Base-by-base conservation (phyloP, 163 green algal genomes). In the Scenedesmus sp. region DNA sequence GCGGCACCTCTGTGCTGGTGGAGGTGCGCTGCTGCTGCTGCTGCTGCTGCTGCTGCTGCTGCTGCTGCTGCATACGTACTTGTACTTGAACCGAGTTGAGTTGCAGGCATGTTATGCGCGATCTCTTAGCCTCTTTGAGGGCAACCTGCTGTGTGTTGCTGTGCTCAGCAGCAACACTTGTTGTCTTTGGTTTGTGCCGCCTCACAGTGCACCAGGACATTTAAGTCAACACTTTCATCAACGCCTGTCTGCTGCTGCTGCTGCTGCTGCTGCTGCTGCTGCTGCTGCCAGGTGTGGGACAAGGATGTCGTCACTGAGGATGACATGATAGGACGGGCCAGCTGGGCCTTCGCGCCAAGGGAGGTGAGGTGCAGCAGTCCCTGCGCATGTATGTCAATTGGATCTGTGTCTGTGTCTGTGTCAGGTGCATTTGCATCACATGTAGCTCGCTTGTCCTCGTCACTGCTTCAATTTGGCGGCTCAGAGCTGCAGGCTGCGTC, bases 231-330 rank as follows among this genome's bases (percentile, higher is more conserved):
- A 46, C 34, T 46, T 46, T 70, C 62, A 3, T 70, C 3, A 23
- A 10, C 59, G 10, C 10, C 16, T 34, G 2, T 64, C 59, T 79
- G 70, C 70, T 13, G 70, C 70, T 46, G 34, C 34, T 46, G 34
- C 34, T 46, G 34, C 34, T 46, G 34, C 34, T 46, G 34, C 34
- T 46, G 34, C 34, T 46, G 34, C 34, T 46, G 34, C 34, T 46
- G 34, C 34, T 46, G 34, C 34, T 46, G 34, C 34, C 34, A 94
- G 92, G 92, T 94, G n/a, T 94, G 92, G 92, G 92, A 94, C 87
- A 94, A 94, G 64, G 90, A 94, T 20, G 4, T 94, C 55, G 56
- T 94, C 23, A 94, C 92, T 1, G 73, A 81, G 0, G 92, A 94
- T 56, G 90, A 94, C 67, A 86, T 91, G 18, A 88, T 94, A 18